Conservation (phyloP, 2,329 filamentous ascomycete species). For the Diplodia scrobiculata region DNA sequence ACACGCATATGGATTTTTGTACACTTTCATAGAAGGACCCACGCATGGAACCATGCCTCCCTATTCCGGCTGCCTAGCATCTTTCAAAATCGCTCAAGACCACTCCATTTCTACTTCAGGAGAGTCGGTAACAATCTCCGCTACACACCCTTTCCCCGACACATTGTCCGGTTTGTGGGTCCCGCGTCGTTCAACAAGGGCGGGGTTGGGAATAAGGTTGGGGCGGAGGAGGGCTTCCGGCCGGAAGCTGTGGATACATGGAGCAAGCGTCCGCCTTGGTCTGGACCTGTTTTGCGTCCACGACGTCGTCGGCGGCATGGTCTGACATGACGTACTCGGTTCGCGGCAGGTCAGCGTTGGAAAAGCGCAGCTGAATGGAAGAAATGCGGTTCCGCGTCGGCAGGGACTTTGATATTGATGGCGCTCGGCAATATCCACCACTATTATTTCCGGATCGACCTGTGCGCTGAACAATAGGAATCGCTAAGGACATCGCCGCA, state of each 20-base stretch:
- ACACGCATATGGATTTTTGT: neutral
- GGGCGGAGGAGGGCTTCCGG: neutral
- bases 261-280: neutral
- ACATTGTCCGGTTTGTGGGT: slow-evolving; percentile 5
- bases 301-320: neutral
- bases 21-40: neutral
- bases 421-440: neutral
- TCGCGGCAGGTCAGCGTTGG: neutral
- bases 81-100: slow-evolving; percentile 3
- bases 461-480: slow-evolving; percentile 1
- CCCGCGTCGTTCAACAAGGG: neutral
- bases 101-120: slow-evolving; percentile 4
- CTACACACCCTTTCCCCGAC: neutral
- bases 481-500: slow-evolving; percentile 8
- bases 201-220: slow-evolving; percentile 12
- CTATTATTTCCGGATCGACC: slow-evolving; percentile 3
- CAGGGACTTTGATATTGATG: neutral
- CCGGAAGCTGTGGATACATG: slow-evolving; percentile 7
- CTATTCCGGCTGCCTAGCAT: neutral
- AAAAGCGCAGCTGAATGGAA: neutral
- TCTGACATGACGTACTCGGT: neutral
- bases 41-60: neutral
- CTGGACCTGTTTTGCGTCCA: slow-evolving; percentile 7
- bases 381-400: slow-evolving; percentile 1
- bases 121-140: slow-evolving; percentile 22